These are phyloP conservation scores for Aspergillus sojae DNA, from an alignment of 2,329 filamentous ascomycete species.

Conservation along the genomic window DNA sequence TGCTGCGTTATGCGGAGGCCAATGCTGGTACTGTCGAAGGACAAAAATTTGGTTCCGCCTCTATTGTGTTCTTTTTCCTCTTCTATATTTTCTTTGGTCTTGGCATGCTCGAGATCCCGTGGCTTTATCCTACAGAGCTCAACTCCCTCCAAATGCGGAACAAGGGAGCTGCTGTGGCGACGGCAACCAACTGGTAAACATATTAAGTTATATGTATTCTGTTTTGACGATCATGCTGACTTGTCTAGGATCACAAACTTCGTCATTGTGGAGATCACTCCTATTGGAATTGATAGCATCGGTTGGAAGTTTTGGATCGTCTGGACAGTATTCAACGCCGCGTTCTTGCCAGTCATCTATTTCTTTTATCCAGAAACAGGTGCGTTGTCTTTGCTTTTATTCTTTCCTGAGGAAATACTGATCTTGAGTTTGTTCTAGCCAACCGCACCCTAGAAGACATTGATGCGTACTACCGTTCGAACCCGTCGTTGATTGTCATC, in stretches of 20 bases:
- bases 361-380: conserved; percentile 41
- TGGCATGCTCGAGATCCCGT: conserved; percentile 46
- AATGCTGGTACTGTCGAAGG: conserved; percentile 37
- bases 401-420: background rate
- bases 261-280: too few relatives aligned
- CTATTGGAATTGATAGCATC: too few relatives aligned
- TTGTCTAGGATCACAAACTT: too few relatives aligned
- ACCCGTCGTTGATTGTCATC: conserved; percentile 50
- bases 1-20: conserved; percentile 42
- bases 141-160: conserved; percentile 51
- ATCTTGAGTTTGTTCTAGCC: conserved; percentile 10
- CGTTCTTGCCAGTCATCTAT: conserved; percentile 53
- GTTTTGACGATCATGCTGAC: too few relatives aligned
- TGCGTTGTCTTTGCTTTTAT: background rate
- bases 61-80: conserved; percentile 54
- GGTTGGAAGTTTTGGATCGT: conserved; percentile 42
- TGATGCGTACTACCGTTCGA: conserved; percentile 41
- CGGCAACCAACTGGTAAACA: conserved; percentile 51
- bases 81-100: conserved; percentile 57
- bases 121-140: conserved; percentile 46
- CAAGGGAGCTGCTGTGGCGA: conserved; percentile 51
- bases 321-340: conserved; percentile 49
- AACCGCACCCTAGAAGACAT: conserved; percentile 37
- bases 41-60: background rate
- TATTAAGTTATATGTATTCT: too few relatives aligned